phyloP scores from a whole-genome alignment of 495 filamentous ascomycete species.

The Entonaema liquescens region DNA sequence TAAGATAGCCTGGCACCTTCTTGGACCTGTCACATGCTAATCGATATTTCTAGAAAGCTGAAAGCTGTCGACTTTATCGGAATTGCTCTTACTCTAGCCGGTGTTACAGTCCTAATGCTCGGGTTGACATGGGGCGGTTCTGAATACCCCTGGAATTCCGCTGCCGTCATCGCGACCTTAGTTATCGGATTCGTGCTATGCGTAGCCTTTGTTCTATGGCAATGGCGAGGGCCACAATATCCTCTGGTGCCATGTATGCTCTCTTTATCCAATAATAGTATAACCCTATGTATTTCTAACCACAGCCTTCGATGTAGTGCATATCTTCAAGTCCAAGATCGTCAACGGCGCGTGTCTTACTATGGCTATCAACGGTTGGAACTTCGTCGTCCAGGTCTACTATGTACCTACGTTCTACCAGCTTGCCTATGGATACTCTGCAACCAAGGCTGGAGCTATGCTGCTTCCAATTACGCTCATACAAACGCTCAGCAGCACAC shows the following conservation, averaged over 20 bases:
- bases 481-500: conserved; percentile 61
- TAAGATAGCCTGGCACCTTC: conserved; percentile 19
- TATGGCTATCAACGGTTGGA: conserved; percentile 66
- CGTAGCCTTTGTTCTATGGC: conserved; percentile 59
- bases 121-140: conserved; percentile 62
- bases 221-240: conserved; percentile 53
- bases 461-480: conserved; percentile 62
- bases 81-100: conserved; percentile 34
- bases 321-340: conserved; percentile 60
- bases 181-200: conserved; percentile 54
- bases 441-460: conserved; percentile 61
- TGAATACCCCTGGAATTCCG: conserved; percentile 59
- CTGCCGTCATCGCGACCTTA: conserved; percentile 59
- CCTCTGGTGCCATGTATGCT: conserved; percentile 49
- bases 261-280: not conserved
- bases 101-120: conserved; percentile 43
- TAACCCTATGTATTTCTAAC: conserved; percentile 28
- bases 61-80: conserved; percentile 59
- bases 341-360: conserved; percentile 63
- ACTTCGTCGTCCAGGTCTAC: conserved; percentile 63
- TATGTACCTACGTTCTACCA: conserved; percentile 67
- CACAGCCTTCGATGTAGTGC: conserved; percentile 50
- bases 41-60: conserved; percentile 47
- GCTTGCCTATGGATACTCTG: conserved; percentile 61
- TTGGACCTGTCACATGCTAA: not conserved